Evolutionary conservation across 2,329 filamentous ascomycete species (phyloP).

Genomic region (Colletotrichum spinosum): DNA sequence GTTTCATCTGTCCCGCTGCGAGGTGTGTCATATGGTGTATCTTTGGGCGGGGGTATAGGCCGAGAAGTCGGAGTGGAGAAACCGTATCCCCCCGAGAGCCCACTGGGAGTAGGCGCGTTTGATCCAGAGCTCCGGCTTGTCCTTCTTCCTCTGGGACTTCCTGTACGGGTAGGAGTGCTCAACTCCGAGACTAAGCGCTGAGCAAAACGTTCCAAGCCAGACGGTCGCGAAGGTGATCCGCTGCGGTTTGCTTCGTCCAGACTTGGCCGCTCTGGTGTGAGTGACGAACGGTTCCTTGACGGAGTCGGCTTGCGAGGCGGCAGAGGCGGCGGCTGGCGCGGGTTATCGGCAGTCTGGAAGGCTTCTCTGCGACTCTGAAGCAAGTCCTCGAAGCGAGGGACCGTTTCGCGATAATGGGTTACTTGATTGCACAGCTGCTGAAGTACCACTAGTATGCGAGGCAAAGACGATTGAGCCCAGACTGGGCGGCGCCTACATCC

Average conservation of each 20-base stretch:
- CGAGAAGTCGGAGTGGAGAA: conserved; percentile 49
- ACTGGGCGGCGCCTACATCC: conserved; percentile 65
- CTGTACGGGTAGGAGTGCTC: conserved; percentile 63
- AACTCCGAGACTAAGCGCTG: conserved; percentile 72
- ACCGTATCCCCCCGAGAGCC: conserved; percentile 43
- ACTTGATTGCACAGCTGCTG: conserved; percentile 73
- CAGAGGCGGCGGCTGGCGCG: conserved; percentile 44
- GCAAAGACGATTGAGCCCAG: conserved; percentile 63
- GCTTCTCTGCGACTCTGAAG: conserved; percentile 73
- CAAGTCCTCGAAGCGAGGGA: conserved; percentile 80
- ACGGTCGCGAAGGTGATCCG: conserved; percentile 64
- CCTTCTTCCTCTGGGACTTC: conserved; percentile 62
- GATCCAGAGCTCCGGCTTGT: conserved; percentile 52
- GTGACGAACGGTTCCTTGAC: conserved; percentile 42
- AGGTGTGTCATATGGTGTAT: conserved; percentile 54
- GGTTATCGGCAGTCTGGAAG: conserved; percentile 69
- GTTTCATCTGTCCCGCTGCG: conserved; percentile 43
- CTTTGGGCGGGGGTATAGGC: conserved; percentile 54
- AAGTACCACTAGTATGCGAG: conserved; percentile 67
- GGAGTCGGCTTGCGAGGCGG: conserved; percentile 39
- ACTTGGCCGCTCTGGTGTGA: conserved; percentile 55
- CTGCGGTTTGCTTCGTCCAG: conserved; percentile 58
- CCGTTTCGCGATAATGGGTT: conserved; percentile 68
- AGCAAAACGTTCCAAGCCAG: conserved; percentile 69
- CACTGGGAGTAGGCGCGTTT: conserved; percentile 46